These are phyloP conservation scores for Penicillium rolfsii DNA, from an alignment of 2,329 filamentous ascomycete genomes.

Conservation along the genomic window DNA sequence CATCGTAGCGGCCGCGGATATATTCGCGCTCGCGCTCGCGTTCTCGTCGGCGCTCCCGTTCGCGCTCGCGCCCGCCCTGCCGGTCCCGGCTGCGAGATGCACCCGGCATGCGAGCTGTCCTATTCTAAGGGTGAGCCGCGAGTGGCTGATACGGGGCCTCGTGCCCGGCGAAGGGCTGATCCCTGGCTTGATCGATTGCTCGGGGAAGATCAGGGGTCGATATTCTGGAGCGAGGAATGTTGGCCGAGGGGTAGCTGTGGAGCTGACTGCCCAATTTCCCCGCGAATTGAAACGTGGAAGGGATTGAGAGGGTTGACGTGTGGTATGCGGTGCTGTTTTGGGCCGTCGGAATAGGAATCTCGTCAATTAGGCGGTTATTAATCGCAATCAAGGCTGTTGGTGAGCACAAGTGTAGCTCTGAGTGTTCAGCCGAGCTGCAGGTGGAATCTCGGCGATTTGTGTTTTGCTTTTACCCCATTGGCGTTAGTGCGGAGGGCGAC, in stretches of 20 bases:
- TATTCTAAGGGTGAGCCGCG: not conserved
- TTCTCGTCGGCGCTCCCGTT: constrained; percentile 17
- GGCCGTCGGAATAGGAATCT: not conserved
- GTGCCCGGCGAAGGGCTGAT: not conserved
- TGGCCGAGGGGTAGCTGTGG: not conserved
- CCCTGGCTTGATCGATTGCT: constrained; percentile 1
- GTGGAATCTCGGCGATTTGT: constrained; percentile 15
- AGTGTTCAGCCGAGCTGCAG: constrained; percentile 4
- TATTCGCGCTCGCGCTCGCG: constrained; percentile 25
- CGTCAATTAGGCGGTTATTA: not conserved
- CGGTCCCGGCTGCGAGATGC: constrained; percentile 41
- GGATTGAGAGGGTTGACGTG: not conserved
- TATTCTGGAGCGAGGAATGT: constrained; percentile 6
- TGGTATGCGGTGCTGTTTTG: not conserved
- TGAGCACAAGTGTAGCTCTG: not conserved
- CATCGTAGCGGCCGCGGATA: constrained; percentile 24
- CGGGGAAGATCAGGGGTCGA: not conserved
- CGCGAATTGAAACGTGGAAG: constrained; percentile 8
- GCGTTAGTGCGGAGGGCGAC: constrained; percentile 19
- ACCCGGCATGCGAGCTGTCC: constrained; percentile 32
- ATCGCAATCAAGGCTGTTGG: not conserved
- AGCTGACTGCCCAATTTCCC: not conserved
- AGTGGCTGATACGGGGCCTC: constrained; percentile 5
- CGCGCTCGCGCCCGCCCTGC: constrained; percentile 21
- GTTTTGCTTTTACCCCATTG: constrained; percentile 31